These are phyloP conservation scores for Ampelomyces quisqualis DNA, from an alignment of 2,329 filamentous ascomycete genomes.

Conservation along the genomic window DNA sequence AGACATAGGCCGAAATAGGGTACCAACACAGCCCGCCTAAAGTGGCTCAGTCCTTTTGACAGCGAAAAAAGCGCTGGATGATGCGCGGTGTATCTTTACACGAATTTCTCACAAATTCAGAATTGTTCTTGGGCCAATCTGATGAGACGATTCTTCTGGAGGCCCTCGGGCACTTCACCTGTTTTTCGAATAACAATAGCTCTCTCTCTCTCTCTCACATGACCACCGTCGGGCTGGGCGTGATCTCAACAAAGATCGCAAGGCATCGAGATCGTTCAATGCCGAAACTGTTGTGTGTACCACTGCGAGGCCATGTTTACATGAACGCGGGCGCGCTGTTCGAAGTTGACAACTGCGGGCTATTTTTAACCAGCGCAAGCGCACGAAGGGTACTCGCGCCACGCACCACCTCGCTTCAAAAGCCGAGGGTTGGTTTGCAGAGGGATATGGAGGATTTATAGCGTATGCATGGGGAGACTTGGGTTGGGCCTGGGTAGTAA, in stretches of 20 bases:
- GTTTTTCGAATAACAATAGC: too few species aligned
- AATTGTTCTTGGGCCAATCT: too few species aligned
- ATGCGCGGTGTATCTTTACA: not conserved
- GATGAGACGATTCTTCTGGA: too few species aligned
- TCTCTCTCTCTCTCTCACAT: too few species aligned
- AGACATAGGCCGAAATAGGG: conserved; percentile 7
- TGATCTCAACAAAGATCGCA: not conserved
- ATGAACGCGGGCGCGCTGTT: not conserved
- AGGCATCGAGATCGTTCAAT: not conserved
- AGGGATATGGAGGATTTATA: not conserved
- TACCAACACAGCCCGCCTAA: conserved; percentile 3
- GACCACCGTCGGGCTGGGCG: not conserved
- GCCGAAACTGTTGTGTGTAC: conserved; percentile 1
- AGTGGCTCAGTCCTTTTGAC: conserved; percentile 5
- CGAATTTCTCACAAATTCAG: conserved; percentile 1
- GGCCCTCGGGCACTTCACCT: too few species aligned
- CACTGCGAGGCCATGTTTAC: not conserved
- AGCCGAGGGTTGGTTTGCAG: conserved; percentile 3
- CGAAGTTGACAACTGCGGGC: conserved; percentile 2
- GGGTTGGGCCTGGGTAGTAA: conserved; percentile 5
- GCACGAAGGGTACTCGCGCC: too few species aligned
- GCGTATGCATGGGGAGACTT: conserved; percentile 1
- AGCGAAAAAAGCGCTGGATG: conserved; percentile 5
- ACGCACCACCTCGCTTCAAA: too few species aligned
- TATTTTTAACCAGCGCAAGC: conserved; percentile 4